A percentile compares a stretch with the other conserved stretches of the same genome.
These are phyloP conservation scores for Gigaspora rosea DNA, from an alignment of 192 early-diverging fungal species.

Conservation along the genomic window DNA sequence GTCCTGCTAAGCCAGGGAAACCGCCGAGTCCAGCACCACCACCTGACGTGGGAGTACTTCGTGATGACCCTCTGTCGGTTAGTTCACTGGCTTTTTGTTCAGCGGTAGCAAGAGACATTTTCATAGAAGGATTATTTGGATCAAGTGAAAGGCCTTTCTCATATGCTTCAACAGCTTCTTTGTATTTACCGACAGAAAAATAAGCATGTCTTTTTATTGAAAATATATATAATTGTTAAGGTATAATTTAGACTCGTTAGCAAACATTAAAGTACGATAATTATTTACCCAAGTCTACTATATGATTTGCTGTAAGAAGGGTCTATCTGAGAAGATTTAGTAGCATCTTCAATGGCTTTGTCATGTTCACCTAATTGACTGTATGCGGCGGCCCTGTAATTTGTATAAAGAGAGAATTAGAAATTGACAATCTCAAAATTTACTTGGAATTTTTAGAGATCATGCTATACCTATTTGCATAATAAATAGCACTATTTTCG, in stretches of 20 bases:
- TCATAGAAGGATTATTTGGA: constrained; percentile 80
- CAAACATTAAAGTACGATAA: not conserved
- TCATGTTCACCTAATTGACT: constrained; percentile 86
- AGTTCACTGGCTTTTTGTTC: constrained; percentile 54
- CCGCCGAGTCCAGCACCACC: constrained; percentile 40
- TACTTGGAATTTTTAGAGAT: not conserved
- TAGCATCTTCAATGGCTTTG: constrained; percentile 86
- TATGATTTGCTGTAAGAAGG: constrained; percentile 92
- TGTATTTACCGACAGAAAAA: constrained; percentile 82
- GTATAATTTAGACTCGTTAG: not conserved
- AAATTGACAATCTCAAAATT: not conserved
- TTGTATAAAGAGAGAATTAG: not conserved
- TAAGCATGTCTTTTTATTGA: constrained; percentile 68
- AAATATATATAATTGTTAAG: not conserved
- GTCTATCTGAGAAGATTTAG: constrained; percentile 81
- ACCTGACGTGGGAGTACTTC: constrained; percentile 31
- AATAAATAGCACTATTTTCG: constrained; percentile 89
- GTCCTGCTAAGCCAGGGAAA: constrained; percentile 34
- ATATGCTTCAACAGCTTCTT: constrained; percentile 87
- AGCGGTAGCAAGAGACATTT: constrained; percentile 72
- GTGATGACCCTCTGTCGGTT: not conserved
- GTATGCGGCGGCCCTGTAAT: constrained; percentile 86
- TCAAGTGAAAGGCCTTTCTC: constrained; percentile 86
- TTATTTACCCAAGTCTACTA: constrained; percentile 77
- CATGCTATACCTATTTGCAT: constrained; percentile 79